phyloP scores from a whole-genome alignment of 306 rosid species.

The Hylodesmum podocarpum region DNA sequence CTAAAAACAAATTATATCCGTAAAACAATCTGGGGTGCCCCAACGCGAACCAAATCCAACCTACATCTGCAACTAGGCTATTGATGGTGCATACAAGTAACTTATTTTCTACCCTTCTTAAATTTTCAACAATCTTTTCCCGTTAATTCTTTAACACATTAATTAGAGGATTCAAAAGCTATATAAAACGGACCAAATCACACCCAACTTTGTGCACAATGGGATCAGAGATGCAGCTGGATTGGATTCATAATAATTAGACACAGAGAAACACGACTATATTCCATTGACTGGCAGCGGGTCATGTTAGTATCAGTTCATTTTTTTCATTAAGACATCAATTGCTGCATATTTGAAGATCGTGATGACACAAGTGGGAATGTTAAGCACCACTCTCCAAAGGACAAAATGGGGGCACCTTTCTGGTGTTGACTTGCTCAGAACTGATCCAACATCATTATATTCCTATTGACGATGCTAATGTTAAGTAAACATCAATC shows the following conservation, averaged over 20 bases:
- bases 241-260: not conserved
- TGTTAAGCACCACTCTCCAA: slow-evolving; percentile 32
- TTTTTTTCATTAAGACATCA: slow-evolving; percentile 24
- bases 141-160: not conserved
- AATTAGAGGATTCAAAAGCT: not conserved
- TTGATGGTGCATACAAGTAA: not conserved
- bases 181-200: not conserved
- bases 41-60: not conserved
- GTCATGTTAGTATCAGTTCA: slow-evolving; percentile 27
- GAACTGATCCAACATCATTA: slow-evolving; percentile 53
- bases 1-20: not conserved
- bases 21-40: not conserved
- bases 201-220: slow-evolving; percentile 8
- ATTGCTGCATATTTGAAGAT: slow-evolving; percentile 26
- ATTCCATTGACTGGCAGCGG: not conserved
- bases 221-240: slow-evolving; percentile 14
- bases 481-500: slow-evolving; percentile 66
- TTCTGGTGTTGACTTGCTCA: slow-evolving; percentile 40
- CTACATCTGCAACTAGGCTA: not conserved
- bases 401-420: slow-evolving; percentile 31
- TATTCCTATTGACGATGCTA: slow-evolving; percentile 52
- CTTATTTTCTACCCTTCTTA: too few species aligned
- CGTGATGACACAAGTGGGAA: slow-evolving; percentile 28
- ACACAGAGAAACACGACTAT: slow-evolving; percentile 5
- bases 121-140: not conserved